Evolutionary conservation across 1,139 yeast genomes (phyloP).

Genomic region (Geotrichum fermentans): DNA sequence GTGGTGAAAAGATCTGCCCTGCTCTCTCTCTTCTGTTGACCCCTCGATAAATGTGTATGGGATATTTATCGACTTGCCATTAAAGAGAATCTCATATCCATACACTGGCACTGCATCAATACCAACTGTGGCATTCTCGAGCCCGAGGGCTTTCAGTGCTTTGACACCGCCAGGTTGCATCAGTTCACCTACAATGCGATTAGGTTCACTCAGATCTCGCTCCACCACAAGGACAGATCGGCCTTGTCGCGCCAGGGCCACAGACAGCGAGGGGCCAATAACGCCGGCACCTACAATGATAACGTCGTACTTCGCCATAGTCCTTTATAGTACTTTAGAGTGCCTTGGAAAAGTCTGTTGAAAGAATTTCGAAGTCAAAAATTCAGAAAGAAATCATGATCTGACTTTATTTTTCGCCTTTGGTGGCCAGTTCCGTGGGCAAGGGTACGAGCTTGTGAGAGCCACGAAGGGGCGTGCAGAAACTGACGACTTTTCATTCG

Average conservation of each 20-base stretch:
- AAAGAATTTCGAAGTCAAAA: background rate
- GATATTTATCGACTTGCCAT: conserved; percentile 52
- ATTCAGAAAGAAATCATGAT: background rate
- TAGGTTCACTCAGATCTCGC: conserved; percentile 88
- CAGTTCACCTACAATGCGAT: conserved; percentile 93
- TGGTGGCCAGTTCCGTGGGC: background rate
- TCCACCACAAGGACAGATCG: conserved; percentile 61
- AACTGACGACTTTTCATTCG: no score
- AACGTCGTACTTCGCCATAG: conserved; percentile 44
- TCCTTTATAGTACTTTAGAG: background rate
- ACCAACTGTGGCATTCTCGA: conserved; percentile 70
- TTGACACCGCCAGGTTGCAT: conserved; percentile 93
- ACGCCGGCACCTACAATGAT: conserved; percentile 93
- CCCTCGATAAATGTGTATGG: conserved; percentile 54
- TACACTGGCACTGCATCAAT: conserved; percentile 74
- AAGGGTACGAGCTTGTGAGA: background rate
- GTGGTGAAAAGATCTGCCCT: conserved; percentile 82
- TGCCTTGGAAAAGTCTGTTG: background rate
- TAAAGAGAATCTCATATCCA: conserved; percentile 77
- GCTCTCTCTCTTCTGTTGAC: conserved; percentile 36
- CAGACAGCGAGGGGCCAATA: conserved; percentile 89
- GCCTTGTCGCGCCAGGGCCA: conserved; percentile 86
- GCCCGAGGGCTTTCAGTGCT: conserved; percentile 74
- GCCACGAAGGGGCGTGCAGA: no score
- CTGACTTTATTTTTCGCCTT: background rate